A percentile compares a stretch with the other conserved stretches of the same genome.
phyloP scores from a whole-genome alignment of 2,329 filamentous ascomycete species.

The Colletotrichum ledebouriae region DNA sequence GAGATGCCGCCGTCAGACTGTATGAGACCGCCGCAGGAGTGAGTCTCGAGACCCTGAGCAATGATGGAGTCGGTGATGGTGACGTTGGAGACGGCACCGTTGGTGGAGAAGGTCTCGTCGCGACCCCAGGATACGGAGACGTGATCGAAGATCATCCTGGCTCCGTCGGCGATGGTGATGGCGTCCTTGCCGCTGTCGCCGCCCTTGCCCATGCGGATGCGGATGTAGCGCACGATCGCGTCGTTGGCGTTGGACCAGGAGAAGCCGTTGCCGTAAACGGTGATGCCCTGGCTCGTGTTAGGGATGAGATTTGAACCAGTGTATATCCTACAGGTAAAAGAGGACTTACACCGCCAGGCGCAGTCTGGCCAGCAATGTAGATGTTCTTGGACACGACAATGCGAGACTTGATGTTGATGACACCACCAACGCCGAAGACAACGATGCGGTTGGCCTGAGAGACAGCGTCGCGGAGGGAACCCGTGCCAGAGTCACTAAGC shows the following conservation, averaged over 20 bases:
- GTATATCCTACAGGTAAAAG: too few relatives aligned
- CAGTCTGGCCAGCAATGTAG: slow-evolving; percentile 65
- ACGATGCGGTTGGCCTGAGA: slow-evolving; percentile 62
- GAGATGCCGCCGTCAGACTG: slow-evolving; percentile 62
- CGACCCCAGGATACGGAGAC: slow-evolving; percentile 67
- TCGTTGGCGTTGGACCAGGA: slow-evolving; percentile 66
- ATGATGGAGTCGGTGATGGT: slow-evolving; percentile 68
- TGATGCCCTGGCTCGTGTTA: slow-evolving; percentile 53
- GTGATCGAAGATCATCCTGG: slow-evolving; percentile 70
- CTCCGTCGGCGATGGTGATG: slow-evolving; percentile 65
- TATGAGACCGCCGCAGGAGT: slow-evolving; percentile 65
- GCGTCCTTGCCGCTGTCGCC: slow-evolving; percentile 67
- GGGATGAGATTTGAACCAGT: neutral
- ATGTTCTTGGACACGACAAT: slow-evolving; percentile 62
- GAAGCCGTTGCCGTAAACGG: slow-evolving; percentile 67
- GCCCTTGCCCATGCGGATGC: slow-evolving; percentile 66
- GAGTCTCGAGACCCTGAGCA: slow-evolving; percentile 65
- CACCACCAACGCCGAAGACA: slow-evolving; percentile 63
- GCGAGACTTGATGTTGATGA: slow-evolving; percentile 61
- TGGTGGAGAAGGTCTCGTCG: slow-evolving; percentile 68
- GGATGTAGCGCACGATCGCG: slow-evolving; percentile 67
- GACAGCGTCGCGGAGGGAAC: slow-evolving; percentile 65
- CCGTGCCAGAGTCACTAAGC: slow-evolving; percentile 58
- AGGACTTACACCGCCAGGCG: slow-evolving; percentile 58
- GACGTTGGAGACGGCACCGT: slow-evolving; percentile 60